Evolutionary conservation across 192 early-diverging fungal species (phyloP), one percentile per base, ranked within the genome.

Genomic region (Coemansia sp.): DNA sequence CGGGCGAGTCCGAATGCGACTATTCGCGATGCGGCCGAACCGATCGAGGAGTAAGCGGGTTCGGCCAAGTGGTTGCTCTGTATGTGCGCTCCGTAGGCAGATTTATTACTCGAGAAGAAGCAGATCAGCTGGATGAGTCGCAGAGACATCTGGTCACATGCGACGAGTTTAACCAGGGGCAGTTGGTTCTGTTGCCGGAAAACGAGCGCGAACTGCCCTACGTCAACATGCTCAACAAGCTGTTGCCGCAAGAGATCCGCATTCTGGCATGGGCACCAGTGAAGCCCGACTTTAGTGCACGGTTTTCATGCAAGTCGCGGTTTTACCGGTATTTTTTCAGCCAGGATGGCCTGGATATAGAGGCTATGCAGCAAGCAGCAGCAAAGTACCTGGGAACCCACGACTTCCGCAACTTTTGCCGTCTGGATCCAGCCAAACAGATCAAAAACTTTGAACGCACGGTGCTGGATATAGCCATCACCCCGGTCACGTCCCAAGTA

Each of bases 391-490:
- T 90, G 52, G 96, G 96, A 8, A 70, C 83, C 11, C 92, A 94
- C 56, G 94, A 98, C 67, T 98, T 92, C 59, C 86, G 96, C 41
- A 88, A 95, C 70, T 96, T 98, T 72, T 98, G 96, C 71, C 93
- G 94, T 67, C 72, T 96, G 38, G 94, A 98, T 76, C 83, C 89
- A 0, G 78, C 86, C 26, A 93, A 95, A 64, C 83, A 89, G 60
- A 86, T 92, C 28, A 67, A 62, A 13, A 88, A 84, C 65, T 94
- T 90, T 74, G 82, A 89, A 44, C 85, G 93, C 11, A 83, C 75
- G 9, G 83, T 97, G 16, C 57, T 84, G 14, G 79, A 80, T 6
- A 78, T 89, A 16, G 80, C 63, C 4, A 86, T 92, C 30, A 74
- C 63, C 14, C 82, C 82, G 6, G 79, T 83, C 1, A 42, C 54